A percentile compares a stretch with the other conserved stretches of the same genome.
These are phyloP conservation scores for Sclerospora graminicola DNA, from an alignment of 352 stramenopile species.

Conservation along the genomic window DNA sequence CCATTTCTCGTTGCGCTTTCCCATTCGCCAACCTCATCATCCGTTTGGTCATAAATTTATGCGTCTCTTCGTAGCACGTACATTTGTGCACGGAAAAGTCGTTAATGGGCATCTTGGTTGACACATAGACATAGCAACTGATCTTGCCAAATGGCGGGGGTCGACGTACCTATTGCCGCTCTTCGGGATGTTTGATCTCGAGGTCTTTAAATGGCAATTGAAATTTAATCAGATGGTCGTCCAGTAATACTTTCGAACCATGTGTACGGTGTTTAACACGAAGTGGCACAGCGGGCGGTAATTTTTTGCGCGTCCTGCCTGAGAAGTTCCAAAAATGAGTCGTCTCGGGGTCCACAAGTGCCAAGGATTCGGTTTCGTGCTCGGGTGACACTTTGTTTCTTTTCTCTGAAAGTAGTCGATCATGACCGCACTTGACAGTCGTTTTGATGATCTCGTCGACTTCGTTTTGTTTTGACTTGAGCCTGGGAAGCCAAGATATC, in stretches of 20 bases:
- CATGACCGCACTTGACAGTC: slow-evolving; percentile 5
- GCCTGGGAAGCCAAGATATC: no score
- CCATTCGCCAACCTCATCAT: slow-evolving; percentile 38
- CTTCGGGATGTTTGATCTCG: slow-evolving; percentile 27
- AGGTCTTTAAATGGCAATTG: slow-evolving; percentile 29
- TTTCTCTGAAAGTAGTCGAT: slow-evolving; percentile 12
- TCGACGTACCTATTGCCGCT: slow-evolving; percentile 34
- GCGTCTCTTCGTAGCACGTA: slow-evolving; percentile 47
- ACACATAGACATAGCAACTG: slow-evolving; percentile 66
- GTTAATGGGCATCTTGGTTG: slow-evolving; percentile 37
- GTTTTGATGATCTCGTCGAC: slow-evolving; percentile 1
- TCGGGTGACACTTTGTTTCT: slow-evolving; percentile 4
- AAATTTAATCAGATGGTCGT: slow-evolving; percentile 17
- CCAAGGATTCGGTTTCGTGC: not conserved
- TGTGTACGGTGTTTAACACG: slow-evolving; percentile 3
- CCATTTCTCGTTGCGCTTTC: slow-evolving; percentile 20
- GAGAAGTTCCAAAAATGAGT: slow-evolving; percentile 15
- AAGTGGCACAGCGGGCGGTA: slow-evolving; percentile 5
- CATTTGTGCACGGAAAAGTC: slow-evolving; percentile 65
- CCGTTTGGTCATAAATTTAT: slow-evolving; percentile 40
- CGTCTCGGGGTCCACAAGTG: slow-evolving; percentile 13
- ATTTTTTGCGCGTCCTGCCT: slow-evolving; percentile 12
- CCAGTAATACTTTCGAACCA: not conserved
- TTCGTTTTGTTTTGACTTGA: slow-evolving; percentile 17
- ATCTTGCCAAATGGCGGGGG: slow-evolving; percentile 58